Evolutionary conservation across 352 stramenopile genomes (phyloP), one percentile per base, ranked within the genome.

Genomic region (Lagenidium giganteum): DNA sequence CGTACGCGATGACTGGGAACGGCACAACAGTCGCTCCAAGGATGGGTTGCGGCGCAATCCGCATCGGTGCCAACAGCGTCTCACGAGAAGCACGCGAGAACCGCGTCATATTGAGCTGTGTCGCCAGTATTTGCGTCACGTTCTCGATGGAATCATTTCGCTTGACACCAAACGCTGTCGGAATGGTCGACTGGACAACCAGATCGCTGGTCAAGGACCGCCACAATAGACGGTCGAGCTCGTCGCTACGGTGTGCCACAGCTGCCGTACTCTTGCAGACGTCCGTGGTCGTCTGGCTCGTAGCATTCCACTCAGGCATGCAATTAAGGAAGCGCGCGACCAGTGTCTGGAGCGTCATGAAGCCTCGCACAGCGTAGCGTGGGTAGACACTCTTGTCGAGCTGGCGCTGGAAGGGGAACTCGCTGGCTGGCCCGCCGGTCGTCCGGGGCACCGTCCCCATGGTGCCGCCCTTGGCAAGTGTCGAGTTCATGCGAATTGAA

Each of bases 311-410:
- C 17, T 52, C 24, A 0, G 73, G 76, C 48, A 78, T 61, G 26
- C 76, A 88, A 39, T 73, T 77, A 3, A 65, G 47, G 24, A 88
- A 86, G 2, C 68, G 65, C 5, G 76, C 68, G 4, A 86, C 67
- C 0, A 69, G 31, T 18, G 73, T 88, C 39, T 88, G 76, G 20
- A 88, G 42, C 1, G 72, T 85, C 65, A 86, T 79, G 55, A 88
- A 88, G 12, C 73, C 72, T 0, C 34, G 40, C 8, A 44, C 32
- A 1, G 63, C 47, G 40, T 88, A 88, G 2, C 47, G 36, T 14
- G 55, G 51, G 43, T 72, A 73, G 23, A 66, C 58, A 3, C 38
- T 56, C 27, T 55, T 67, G 7, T 74, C 48, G 33, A 85, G 58
- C 1, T 43, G 65, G 20, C 60, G 53, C 39, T 70, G 58, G 41